Evolutionary conservation across 805 yeast genomes (phyloP).

Genomic region (Pichia nakasei): DNA sequence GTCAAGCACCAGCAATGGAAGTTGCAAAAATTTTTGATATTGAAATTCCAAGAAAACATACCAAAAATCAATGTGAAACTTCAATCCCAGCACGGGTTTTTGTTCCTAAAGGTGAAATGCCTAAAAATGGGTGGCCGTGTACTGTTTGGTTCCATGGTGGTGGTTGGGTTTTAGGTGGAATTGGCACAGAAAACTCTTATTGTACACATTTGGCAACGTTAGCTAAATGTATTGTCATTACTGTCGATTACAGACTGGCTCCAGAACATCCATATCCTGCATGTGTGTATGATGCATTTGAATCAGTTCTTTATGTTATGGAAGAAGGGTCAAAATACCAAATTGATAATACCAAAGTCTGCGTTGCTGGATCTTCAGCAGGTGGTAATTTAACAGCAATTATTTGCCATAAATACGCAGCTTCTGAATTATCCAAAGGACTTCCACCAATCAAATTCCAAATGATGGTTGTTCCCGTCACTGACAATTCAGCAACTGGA

Average conservation of each 20-base stretch:
- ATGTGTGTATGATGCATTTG: constrained; percentile 36
- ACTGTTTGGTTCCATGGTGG: constrained; percentile 29
- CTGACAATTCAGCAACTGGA: constrained; percentile 33
- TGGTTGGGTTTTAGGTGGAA: constrained; percentile 28
- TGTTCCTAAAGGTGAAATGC: constrained; percentile 21
- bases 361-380: constrained; percentile 41
- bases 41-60: constrained; percentile 22
- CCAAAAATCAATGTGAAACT: constrained; percentile 15
- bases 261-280: constrained; percentile 45
- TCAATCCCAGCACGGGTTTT: constrained; percentile 22
- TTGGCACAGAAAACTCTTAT: constrained; percentile 30
- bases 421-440: constrained; percentile 14
- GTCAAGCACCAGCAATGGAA: constrained; percentile 21
- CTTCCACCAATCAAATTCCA: constrained; percentile 32
- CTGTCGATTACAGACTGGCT: constrained; percentile 42
- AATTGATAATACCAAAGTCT: constrained; percentile 27
- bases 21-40: constrained; percentile 15
- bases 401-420: constrained; percentile 27
- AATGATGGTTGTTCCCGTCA: constrained; percentile 35
- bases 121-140: constrained; percentile 22
- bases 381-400: constrained; percentile 32
- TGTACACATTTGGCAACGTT: constrained; percentile 33
- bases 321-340: constrained; percentile 19
- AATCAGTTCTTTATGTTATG: constrained; percentile 27
- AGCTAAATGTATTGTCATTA: constrained; percentile 29